phyloP scores from a whole-genome alignment of 2,329 filamentous ascomycete genomes.

The Talaromyces sp. region DNA sequence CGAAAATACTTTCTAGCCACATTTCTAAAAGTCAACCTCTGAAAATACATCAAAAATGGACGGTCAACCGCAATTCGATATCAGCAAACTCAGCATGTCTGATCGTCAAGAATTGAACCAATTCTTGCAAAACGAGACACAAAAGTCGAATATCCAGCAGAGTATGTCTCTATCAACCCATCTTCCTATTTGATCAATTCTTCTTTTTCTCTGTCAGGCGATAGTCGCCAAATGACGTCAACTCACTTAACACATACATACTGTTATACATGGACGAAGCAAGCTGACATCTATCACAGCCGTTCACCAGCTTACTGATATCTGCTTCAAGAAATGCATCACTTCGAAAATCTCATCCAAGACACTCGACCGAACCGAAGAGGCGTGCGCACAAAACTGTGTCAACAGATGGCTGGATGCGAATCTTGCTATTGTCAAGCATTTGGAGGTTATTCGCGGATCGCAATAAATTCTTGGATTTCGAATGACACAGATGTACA shows the following conservation, averaged over 20 bases:
- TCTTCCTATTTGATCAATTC: background rate
- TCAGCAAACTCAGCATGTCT: slow-evolving; percentile 70
- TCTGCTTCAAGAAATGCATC: slow-evolving; percentile 95
- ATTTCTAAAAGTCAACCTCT: no score
- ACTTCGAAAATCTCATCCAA: slow-evolving; percentile 67
- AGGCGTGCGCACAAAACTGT: slow-evolving; percentile 84
- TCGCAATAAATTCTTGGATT: background rate
- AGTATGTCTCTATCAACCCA: slow-evolving; percentile 32
- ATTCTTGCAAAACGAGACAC: slow-evolving; percentile 77
- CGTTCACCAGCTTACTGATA: slow-evolving; percentile 66
- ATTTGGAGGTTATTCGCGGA: slow-evolving; percentile 65
- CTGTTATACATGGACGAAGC: background rate
- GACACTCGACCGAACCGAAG: slow-evolving; percentile 72
- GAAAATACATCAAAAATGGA: slow-evolving; percentile 30
- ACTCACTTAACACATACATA: background rate
- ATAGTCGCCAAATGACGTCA: background rate
- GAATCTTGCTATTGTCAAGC: slow-evolving; percentile 77
- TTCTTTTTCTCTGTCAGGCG: background rate
- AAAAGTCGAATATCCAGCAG: slow-evolving; percentile 64
- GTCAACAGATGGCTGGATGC: slow-evolving; percentile 91
- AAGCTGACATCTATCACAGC: slow-evolving; percentile 37
- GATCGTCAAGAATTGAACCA: slow-evolving; percentile 86
- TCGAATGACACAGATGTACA: background rate
- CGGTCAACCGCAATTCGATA: slow-evolving; percentile 50
- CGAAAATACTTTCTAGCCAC: no score